Conservation (phyloP, 306 rosid species). For the Sechiopsis laciniata region DNA sequence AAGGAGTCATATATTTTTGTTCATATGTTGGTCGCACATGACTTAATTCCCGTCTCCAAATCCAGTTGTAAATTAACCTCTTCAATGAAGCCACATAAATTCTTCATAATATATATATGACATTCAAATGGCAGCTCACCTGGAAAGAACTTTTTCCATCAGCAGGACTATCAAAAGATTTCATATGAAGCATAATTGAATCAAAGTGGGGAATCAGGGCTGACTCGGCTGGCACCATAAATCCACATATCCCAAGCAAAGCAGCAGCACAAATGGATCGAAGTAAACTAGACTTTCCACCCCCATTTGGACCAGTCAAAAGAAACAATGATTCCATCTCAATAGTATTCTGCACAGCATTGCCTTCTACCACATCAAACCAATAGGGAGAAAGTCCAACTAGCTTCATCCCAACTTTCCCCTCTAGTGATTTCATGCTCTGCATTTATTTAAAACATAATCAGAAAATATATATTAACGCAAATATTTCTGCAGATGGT, state of each 20-base stretch:
- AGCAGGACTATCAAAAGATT: slow-evolving; percentile 94
- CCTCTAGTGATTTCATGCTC: slow-evolving; percentile 36
- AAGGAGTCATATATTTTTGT: not conserved
- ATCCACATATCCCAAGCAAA: slow-evolving; percentile 87
- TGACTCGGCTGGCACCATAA: slow-evolving; percentile 86
- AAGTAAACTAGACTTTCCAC: slow-evolving; percentile 91
- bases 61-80: not conserved
- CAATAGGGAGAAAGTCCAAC: slow-evolving; percentile 81
- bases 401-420: slow-evolving; percentile 54
- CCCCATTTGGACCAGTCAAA: slow-evolving; percentile 97
- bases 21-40: not conserved
- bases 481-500: not conserved
- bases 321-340: slow-evolving; percentile 85
- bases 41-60: not conserved
- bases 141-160: slow-evolving; percentile 97
- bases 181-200: slow-evolving; percentile 88
- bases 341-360: slow-evolving; percentile 70
- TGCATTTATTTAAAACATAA: slow-evolving; percentile 25
- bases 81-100: not conserved
- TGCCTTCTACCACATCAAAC: slow-evolving; percentile 74
- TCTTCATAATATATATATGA: not conserved
- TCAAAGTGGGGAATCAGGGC: slow-evolving; percentile 80
- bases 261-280: slow-evolving; percentile 90
- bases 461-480: not conserved
- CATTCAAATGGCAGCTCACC: slow-evolving; percentile 34